Conservation (phyloP, 148 eudicot genomes). For the Arctostaphylos glauca region DNA sequence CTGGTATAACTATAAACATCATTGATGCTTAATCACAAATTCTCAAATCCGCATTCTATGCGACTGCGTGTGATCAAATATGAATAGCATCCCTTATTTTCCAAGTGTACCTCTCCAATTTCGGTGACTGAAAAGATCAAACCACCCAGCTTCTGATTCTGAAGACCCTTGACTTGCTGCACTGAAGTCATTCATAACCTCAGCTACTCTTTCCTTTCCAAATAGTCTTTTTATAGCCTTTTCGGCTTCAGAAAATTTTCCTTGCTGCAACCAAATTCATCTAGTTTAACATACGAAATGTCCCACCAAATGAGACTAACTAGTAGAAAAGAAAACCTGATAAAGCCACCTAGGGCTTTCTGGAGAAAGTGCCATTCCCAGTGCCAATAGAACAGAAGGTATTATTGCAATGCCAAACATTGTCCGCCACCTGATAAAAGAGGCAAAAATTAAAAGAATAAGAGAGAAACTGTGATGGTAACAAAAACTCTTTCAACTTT, state of each 20-base stretch:
- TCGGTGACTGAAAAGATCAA: conserved; percentile 86
- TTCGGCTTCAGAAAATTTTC: conserved; percentile 74
- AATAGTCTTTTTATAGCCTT: conserved; percentile 50
- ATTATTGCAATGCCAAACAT: conserved; percentile 86
- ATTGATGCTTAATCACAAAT: neutral
- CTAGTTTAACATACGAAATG: neutral
- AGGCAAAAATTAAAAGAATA: neutral
- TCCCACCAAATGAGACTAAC: conserved; percentile 7
- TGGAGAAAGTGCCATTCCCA: conserved; percentile 92
- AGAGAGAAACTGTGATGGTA: neutral
- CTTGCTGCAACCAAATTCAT: conserved; percentile 61
- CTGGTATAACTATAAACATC: neutral
- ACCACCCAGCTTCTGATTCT: conserved; percentile 94
- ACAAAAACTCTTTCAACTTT: neutral
- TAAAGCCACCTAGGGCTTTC: conserved; percentile 98
- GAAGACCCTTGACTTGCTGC: conserved; percentile 70
- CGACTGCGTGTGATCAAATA: neutral
- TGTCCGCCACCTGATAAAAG: conserved; percentile 80
- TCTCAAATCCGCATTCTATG: conserved; percentile 7
- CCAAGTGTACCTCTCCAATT: conserved; percentile 60
- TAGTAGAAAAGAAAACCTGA: conserved; percentile 51
- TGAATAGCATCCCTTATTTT: neutral
- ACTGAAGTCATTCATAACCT: conserved; percentile 70
- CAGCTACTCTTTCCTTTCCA: conserved; percentile 80
- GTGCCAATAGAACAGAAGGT: conserved; percentile 81